Percentiles rank a stretch among this genome's conserved stretches.
These are phyloP conservation scores for Abrus pulchellus DNA, from an alignment of 306 rosid species.

Conservation along the genomic window DNA sequence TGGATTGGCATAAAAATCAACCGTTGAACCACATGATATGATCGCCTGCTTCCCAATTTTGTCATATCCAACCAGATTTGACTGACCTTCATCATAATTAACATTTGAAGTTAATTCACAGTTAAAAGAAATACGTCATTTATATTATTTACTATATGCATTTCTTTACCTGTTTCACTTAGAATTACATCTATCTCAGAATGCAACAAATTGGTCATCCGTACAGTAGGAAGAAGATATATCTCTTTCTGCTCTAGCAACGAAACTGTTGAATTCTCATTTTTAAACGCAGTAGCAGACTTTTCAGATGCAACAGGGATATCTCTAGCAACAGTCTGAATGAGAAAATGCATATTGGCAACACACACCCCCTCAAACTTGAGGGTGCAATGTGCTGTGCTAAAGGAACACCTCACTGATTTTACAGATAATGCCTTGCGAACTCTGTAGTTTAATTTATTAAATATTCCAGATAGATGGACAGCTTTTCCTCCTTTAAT, in stretches of 20 bases:
- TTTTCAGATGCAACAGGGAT: conserved; percentile 73
- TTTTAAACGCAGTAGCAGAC: conserved; percentile 50
- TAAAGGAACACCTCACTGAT: conserved; percentile 73
- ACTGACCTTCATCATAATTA: conserved; percentile 62
- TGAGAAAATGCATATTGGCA: conserved; percentile 78
- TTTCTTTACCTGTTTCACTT: conserved; percentile 80
- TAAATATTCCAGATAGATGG: conserved; percentile 82
- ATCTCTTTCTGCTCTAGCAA: conserved; percentile 87
- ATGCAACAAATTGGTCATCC: conserved; percentile 80
- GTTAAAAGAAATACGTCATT: conserved; percentile 30
- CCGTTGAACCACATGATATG: conserved; percentile 69
- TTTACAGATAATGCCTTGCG: conserved; percentile 75
- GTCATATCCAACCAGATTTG: conserved; percentile 55
- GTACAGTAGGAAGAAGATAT: conserved; percentile 90
- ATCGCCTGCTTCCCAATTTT: conserved; percentile 69
- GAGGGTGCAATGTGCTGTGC: conserved; percentile 74
- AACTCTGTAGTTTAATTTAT: conserved; percentile 84
- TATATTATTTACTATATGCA: conserved; percentile 44
- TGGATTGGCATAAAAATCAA: conserved; percentile 85
- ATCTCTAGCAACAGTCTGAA: conserved; percentile 75
- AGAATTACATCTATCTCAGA: conserved; percentile 76
- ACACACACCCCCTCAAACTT: conserved; percentile 61
- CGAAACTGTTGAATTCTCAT: conserved; percentile 63
- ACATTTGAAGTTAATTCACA: conserved; percentile 46
- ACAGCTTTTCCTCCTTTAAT: conserved; percentile 94